Evolutionary conservation across 805 yeast genomes (phyloP), one percentile per base, ranked within the genome.

Genomic region (Metschnikowia gelsemii): DNA sequence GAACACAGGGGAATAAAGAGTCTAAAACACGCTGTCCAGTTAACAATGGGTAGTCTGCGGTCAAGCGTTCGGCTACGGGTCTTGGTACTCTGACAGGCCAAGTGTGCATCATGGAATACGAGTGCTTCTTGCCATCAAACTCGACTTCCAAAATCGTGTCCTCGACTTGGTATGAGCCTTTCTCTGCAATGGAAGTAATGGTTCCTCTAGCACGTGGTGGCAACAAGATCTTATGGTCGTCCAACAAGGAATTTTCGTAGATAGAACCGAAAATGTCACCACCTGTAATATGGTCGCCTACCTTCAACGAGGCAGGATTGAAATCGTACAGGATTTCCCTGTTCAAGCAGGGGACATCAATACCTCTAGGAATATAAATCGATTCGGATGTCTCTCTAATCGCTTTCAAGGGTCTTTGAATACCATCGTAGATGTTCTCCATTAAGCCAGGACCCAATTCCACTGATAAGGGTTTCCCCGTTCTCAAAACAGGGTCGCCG

Each of bases 51-150:
- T 85, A 80, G 69, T 91, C 93, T 31, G 99, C 98, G 47, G 95
- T 73, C 50, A 88, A 71, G 64, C 91, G 89, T 68, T 89, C 95
- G 38, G 97, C 85, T 35, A 91, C 98, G 13, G 99, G 99, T 73
- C 99, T 84, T 57, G 99, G 98, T 32, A 90, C 96, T 77, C 99
- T 89, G 49, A 93, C 99, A 26, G 99, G 99, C 99, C 99, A 93
- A 21, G 96, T 83, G 70, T 93, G 99, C 84, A 80, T 88, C 96
- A 93, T 89, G 32, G 95, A 76, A 74, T 87, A 91, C 37, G 78
- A 74, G 54, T 76, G 77, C 54, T 78, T 85, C 60, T 80, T 77
- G 54, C 97, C 98, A 49, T 89, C 91, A 58, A 90, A 93, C 70
- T 93, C 99, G 46, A 93, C 87, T 72, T 93, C 99, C 55, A 93